phyloP scores from a whole-genome alignment of 768 basidiomycete species.

The Lentinula edodes region DNA sequence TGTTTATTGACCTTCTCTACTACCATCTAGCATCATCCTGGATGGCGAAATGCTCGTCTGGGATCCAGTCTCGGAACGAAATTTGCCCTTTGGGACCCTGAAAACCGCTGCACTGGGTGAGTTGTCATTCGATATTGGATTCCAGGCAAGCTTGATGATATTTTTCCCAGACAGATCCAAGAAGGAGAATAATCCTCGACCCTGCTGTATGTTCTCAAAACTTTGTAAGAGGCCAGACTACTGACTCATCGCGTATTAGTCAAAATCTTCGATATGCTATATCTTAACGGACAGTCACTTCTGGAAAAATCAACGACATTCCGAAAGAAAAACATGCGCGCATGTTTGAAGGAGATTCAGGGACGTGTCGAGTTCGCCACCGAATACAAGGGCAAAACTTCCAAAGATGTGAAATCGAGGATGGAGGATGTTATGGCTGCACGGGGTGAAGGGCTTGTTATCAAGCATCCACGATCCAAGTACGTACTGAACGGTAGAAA shows the following conservation, averaged over 20 bases:
- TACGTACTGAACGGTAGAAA: slow-evolving; percentile 87
- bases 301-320: slow-evolving; percentile 65
- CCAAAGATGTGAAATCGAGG: slow-evolving; percentile 71
- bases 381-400: slow-evolving; percentile 69
- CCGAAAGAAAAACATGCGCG: slow-evolving; percentile 73
- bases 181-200: slow-evolving; percentile 70
- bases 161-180: slow-evolving; percentile 58
- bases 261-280: slow-evolving; percentile 94
- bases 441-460: slow-evolving; percentile 89
- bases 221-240: no score
- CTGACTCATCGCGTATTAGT: slow-evolving; percentile 39
- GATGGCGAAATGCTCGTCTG: slow-evolving; percentile 99
- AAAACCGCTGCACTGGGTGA: slow-evolving; percentile 88
- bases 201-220: slow-evolving; percentile 67
- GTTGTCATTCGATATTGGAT: slow-evolving; percentile 7
- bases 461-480: slow-evolving; percentile 77
- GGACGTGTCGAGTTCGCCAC: slow-evolving; percentile 80
- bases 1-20: slow-evolving; percentile 1
- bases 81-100: slow-evolving; percentile 87
- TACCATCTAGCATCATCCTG: slow-evolving; percentile 66
- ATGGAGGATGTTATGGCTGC: slow-evolving; percentile 82
- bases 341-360: slow-evolving; percentile 59
- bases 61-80: slow-evolving; percentile 86
- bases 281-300: slow-evolving; percentile 78
- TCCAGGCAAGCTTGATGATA: background rate